These are phyloP conservation scores for Fusarium veterinarium DNA, from an alignment of 2,329 filamentous ascomycete genomes.

Conservation along the genomic window DNA sequence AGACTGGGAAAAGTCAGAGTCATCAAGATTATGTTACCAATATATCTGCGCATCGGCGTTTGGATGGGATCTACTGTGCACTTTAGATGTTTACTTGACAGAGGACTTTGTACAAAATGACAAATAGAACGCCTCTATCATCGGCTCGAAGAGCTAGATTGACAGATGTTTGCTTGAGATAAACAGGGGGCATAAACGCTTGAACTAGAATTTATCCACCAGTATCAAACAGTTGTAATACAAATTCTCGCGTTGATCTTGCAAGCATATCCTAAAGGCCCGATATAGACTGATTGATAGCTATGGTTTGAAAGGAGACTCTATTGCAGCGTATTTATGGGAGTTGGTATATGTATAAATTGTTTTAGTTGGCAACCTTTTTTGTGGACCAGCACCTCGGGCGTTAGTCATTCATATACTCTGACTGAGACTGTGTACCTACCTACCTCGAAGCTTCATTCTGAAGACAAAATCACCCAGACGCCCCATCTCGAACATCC, in stretches of 20 bases:
- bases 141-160: neutral
- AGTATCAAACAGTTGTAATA: neutral
- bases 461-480: slow-evolving; percentile 23
- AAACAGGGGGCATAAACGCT: neutral
- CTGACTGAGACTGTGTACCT: slow-evolving; percentile 18
- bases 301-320: neutral
- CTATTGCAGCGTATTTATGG: neutral
- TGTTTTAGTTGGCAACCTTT: neutral
- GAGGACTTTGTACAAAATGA: slow-evolving; percentile 10
- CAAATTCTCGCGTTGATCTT: neutral
- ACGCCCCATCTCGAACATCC: neutral
- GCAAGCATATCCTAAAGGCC: neutral
- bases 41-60: slow-evolving; percentile 8
- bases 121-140: slow-evolving; percentile 17
- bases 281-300: too few relatives aligned
- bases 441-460: neutral
- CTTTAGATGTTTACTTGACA: slow-evolving; percentile 4
- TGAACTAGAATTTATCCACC: neutral
- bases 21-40: neutral
- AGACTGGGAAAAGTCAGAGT: neutral
- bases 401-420: neutral
- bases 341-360: neutral
- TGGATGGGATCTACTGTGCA: slow-evolving; percentile 10
- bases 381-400: neutral
- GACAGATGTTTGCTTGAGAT: neutral